Base-by-base conservation (phyloP, 106 monocot species). In the Alisma plantagoaquatica region DNA sequence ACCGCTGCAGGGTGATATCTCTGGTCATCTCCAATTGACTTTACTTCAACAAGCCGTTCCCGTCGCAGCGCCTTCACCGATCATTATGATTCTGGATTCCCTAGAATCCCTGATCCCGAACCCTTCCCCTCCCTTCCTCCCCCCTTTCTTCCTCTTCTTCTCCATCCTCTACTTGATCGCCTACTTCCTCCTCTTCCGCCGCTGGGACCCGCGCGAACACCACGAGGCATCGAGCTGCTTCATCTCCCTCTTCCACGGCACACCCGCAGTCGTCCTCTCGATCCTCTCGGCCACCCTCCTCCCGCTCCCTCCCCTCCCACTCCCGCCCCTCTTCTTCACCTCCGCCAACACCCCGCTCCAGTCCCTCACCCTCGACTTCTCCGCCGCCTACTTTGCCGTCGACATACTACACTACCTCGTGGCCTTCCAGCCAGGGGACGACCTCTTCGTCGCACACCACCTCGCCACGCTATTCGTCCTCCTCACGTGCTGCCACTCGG, bases 391-490 rank as follows among this genome's bases (percentile, higher is more conserved):
- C 64, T 91, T 91, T 74, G 49, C 63, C n/a, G 70, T 77, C 21
- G 91, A 91, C 60, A 75, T 91, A 4, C 75, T 91, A 14, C 84
- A 91, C 43, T 91, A 84, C 60, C 51, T 91, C 0, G 41, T 81
- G 38, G 35, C 14, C 14, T 67, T 91, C 20, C 38, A 70, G 1
- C 81, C 84, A 15, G 56, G 56, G 12, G 91, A 91, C 29, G 55
- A 49, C 31, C 81, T 91, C 48, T 91, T 84, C 67, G 78, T 91
- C 20, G 91, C 81, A 14, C 91, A 91, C 68, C 91, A 91, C 51
- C 59, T 91, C 10, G 91, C 91, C 2, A 91, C 91, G 4, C 77
- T 91, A 27, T 91, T 91, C 22, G 91, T 91, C 20, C 85, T 91
- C 50, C 32, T 81, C 50, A 91, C 91, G 17, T 91, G 91, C 44